phyloP scores from a whole-genome alignment of 805 yeast species.

The Saturnispora zaruensis region DNA sequence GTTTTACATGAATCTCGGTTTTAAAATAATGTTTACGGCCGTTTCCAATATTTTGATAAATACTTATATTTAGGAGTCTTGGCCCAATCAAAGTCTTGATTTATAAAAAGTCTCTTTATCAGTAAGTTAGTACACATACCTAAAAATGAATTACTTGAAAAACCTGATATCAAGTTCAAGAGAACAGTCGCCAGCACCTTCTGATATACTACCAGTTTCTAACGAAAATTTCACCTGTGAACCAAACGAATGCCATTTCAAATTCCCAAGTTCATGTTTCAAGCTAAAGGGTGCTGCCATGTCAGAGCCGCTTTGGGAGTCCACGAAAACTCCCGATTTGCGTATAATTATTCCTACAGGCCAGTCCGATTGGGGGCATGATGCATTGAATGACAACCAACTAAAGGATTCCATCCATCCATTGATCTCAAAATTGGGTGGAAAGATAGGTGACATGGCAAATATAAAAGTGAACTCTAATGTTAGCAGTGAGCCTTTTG shows the following conservation, averaged over 20 bases:
- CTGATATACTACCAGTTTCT: conserved; percentile 35
- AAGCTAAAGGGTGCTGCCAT: conserved; percentile 30
- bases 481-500: conserved; percentile 17
- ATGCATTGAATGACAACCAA: conserved; percentile 39
- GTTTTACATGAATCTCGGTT: not conserved
- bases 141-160: conserved; percentile 19
- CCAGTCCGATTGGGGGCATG: conserved; percentile 74
- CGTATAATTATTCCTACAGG: conserved; percentile 83
- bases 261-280: conserved; percentile 20
- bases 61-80: not conserved
- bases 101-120: not conserved
- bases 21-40: not conserved
- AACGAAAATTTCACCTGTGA: conserved; percentile 46
- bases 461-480: conserved; percentile 13
- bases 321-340: conserved; percentile 58
- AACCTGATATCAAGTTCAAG: conserved; percentile 6
- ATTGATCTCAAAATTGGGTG: conserved; percentile 17
- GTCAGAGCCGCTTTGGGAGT: conserved; percentile 48
- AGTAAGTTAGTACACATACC: not conserved
- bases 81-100: not conserved
- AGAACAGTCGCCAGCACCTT: conserved; percentile 25
- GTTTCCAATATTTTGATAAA: not conserved
- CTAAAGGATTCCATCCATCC: conserved; percentile 24
- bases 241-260: conserved; percentile 35
- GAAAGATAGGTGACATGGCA: conserved; percentile 1